Percentiles rank a stretch among this genome's conserved stretches.
These are phyloP conservation scores for Dactylella cylindrospora DNA, from an alignment of 2,329 filamentous ascomycete genomes.

Conservation along the genomic window DNA sequence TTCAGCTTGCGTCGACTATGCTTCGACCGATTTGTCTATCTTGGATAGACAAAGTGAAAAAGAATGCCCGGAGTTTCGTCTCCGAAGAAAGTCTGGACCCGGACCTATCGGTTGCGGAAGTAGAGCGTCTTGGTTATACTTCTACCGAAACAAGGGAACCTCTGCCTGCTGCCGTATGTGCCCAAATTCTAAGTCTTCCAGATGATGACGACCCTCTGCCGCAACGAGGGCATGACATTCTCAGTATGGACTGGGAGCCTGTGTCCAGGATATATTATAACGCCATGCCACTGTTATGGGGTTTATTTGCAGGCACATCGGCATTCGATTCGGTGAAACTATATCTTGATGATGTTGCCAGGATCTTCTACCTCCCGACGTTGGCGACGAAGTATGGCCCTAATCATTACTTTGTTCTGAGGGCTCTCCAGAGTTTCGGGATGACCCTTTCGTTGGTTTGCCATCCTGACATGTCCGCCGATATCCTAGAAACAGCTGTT, in stretches of 20 bases:
- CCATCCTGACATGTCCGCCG: slow-evolving; percentile 20
- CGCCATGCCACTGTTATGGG: slow-evolving; percentile 29
- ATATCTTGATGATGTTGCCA: slow-evolving; percentile 34
- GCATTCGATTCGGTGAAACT: slow-evolving; percentile 33
- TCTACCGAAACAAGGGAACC: slow-evolving; percentile 28
- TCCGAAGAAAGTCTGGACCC: slow-evolving; percentile 15
- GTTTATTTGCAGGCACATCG: slow-evolving; percentile 27
- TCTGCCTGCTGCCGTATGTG: slow-evolving; percentile 14
- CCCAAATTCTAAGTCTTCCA: slow-evolving; percentile 7
- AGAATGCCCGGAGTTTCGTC: slow-evolving; percentile 15
- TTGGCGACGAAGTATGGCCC: slow-evolving; percentile 30
- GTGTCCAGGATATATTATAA: slow-evolving; percentile 23
- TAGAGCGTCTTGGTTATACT: slow-evolving; percentile 24
- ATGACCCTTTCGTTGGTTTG: slow-evolving; percentile 32
- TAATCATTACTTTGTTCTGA: slow-evolving; percentile 21
- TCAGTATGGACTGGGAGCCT: slow-evolving; percentile 27
- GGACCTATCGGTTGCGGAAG: slow-evolving; percentile 21
- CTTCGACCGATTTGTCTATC: slow-evolving; percentile 24
- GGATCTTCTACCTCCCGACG: slow-evolving; percentile 32
- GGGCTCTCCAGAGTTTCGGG: slow-evolving; percentile 31
- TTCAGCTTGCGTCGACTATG: slow-evolving; percentile 21
- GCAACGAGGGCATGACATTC: slow-evolving; percentile 21
- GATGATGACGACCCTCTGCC: slow-evolving; percentile 21
- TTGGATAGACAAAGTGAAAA: slow-evolving; percentile 34
- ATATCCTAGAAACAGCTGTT: slow-evolving; percentile 29